These are phyloP conservation scores for Ascomycota sp. DNA, from an alignment of 2,329 filamentous ascomycete species.

Conservation along the genomic window DNA sequence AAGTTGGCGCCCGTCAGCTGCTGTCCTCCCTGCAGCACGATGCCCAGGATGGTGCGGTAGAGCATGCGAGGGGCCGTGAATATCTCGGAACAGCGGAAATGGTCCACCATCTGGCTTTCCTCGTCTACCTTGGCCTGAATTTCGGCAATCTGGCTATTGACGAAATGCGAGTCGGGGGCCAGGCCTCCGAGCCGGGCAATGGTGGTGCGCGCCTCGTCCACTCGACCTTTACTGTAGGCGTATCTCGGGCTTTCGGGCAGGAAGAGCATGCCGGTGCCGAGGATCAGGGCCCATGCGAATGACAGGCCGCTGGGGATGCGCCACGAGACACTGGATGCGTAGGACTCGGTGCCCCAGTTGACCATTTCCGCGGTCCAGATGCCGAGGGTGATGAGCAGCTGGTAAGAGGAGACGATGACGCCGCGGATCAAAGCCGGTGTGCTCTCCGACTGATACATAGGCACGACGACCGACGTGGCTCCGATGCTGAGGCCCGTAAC, in stretches of 20 bases:
- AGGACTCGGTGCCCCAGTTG: slow-evolving; percentile 38
- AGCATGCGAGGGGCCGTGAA: slow-evolving; percentile 48
- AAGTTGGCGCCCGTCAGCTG: slow-evolving; percentile 51
- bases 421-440: slow-evolving; percentile 44
- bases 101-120: slow-evolving; percentile 22
- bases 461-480: slow-evolving; percentile 39
- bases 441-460: slow-evolving; percentile 50
- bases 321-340: slow-evolving; percentile 31
- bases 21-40: slow-evolving; percentile 42
- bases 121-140: slow-evolving; percentile 29
- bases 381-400: slow-evolving; percentile 49
- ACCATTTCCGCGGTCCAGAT: slow-evolving; percentile 38
- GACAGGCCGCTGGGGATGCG: slow-evolving; percentile 39
- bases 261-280: slow-evolving; percentile 27
- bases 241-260: slow-evolving; percentile 35
- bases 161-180: slow-evolving; percentile 15
- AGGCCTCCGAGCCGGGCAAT: slow-evolving; percentile 26
- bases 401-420: slow-evolving; percentile 42
- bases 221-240: slow-evolving; percentile 24
- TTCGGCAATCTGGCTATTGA: slow-evolving; percentile 27
- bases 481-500: slow-evolving; percentile 49
- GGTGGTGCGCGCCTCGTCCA: slow-evolving; percentile 24
- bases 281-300: slow-evolving; percentile 32
- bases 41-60: slow-evolving; percentile 41
- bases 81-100: slow-evolving; percentile 34